Percentiles rank a stretch among this genome's conserved stretches.
Conservation (phyloP, 2,329 filamentous ascomycete genomes). For the Arthrobotrys entomopaga region DNA sequence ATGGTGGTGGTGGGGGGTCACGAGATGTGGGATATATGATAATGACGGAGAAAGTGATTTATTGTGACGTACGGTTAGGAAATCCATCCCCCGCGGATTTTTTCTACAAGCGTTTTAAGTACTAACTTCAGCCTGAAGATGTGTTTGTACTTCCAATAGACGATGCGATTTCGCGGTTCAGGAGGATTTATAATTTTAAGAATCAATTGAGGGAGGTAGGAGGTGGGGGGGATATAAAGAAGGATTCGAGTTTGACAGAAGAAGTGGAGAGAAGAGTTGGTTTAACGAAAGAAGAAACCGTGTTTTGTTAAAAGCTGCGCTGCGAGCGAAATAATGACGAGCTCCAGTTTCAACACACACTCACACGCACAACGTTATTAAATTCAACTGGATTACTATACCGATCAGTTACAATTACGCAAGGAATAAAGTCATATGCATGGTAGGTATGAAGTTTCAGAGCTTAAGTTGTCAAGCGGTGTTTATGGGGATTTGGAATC, state of each 20-base stretch:
- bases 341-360: conserved; percentile 29
- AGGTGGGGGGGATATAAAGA: conserved; percentile 4
- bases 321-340: conserved; percentile 17
- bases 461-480: too few species aligned
- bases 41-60: too few species aligned
- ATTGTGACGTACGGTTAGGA: conserved; percentile 41
- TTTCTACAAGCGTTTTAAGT: neutral
- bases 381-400: too few species aligned
- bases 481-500: too few species aligned
- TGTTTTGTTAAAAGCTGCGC: conserved; percentile 53
- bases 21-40: conserved; percentile 7
- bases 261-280: neutral
- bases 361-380: conserved; percentile 1
- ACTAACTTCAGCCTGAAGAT: conserved; percentile 22
- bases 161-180: neutral
- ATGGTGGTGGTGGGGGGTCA: conserved; percentile 11
- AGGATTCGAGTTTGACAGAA: neutral
- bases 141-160: neutral
- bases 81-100: conserved; percentile 27
- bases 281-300: conserved; percentile 49
- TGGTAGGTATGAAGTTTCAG: too few species aligned
- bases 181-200: neutral
- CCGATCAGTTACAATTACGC: too few species aligned
- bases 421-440: too few species aligned
- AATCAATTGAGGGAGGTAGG: neutral